Evolutionary conservation across 139 green algal species (phyloP).

Genomic region (Closterium sp.): DNA sequence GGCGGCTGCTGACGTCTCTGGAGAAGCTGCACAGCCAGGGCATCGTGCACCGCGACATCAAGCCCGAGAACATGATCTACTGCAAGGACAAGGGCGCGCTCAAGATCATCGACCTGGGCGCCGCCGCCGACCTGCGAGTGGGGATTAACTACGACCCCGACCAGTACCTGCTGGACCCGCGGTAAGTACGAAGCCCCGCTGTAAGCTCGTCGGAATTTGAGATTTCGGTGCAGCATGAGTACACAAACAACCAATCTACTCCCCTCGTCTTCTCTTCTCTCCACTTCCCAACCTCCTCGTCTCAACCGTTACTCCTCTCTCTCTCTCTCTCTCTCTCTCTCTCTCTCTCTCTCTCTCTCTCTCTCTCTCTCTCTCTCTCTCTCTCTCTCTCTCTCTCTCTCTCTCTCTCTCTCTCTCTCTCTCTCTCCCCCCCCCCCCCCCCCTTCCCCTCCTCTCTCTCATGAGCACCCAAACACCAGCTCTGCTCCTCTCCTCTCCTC

Average conservation of each 20-base stretch:
- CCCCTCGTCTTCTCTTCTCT: not conserved
- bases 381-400: no score
- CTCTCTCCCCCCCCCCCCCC: no score
- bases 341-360: no score
- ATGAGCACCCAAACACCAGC: slow-evolving; percentile 55
- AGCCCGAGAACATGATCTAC: slow-evolving; percentile 60
- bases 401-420: no score
- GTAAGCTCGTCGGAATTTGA: no score
- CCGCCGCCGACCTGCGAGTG: slow-evolving; percentile 53
- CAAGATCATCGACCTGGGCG: slow-evolving; percentile 62
- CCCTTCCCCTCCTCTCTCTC: no score
- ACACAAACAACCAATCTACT: no score
- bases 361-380: no score
- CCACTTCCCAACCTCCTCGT: slow-evolving; percentile 55
- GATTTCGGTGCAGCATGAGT: no score
- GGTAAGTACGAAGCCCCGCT: no score
- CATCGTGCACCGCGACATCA: slow-evolving; percentile 61
- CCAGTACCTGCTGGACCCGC: slow-evolving; percentile 56
- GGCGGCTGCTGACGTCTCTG: slow-evolving; percentile 42
- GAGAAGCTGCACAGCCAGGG: slow-evolving; percentile 49
- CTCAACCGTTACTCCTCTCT: no score
- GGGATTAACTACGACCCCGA: slow-evolving; percentile 59
- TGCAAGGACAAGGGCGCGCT: slow-evolving; percentile 33
- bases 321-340: no score
- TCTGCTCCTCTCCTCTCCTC: slow-evolving; percentile 43